Base-by-base conservation (phyloP, 768 basidiomycete genomes). In the Mycena crocata region DNA sequence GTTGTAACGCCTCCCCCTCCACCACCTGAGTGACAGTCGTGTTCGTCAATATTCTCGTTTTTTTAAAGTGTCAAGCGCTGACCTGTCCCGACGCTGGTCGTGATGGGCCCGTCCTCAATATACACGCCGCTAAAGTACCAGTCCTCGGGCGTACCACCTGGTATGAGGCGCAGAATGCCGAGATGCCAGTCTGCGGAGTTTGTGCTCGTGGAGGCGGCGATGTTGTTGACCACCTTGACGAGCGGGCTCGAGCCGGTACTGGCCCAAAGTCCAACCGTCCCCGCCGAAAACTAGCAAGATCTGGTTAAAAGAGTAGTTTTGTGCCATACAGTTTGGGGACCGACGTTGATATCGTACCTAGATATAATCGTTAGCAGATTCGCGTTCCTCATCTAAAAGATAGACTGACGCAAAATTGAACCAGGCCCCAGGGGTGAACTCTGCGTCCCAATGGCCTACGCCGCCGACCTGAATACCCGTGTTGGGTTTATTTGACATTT, bases 401-500 rank as follows among this genome's bases (percentile, higher is more conserved):
- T n/a, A n/a, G n/a, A n/a, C n/a, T n/a, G n/a, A n/a, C 32, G 87
- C 88, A 68, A 90, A 89, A 81, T 89, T 89, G 78, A 83, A 87
- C 87, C 87, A 90, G 51, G 81, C 83, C 39, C 82, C 84, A 8
- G 88, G 78, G 19, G 77, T 80, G 77, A 86, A 86, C 1, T 85
- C 79, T 1, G 83, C 82, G 52, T 81, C 78, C 86, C 87, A 89
- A 71, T 87, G 79, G 30, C 81, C 76, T 10, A 78, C 72, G 31
- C 82, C 79, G 14, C 73, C 67, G 24, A 87, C 52, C 67, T 68
- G n/a, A n/a, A 23, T 19, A 39, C 26, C 23, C 46, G 12, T 3
- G 15, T 21, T 5, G 15, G 19, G 24, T 54, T n/a, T n/a, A n/a
- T n/a, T n/a, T n/a, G n/a, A n/a, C 13, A 68, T 13, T 55, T n/a